Evolutionary conservation across 2,329 filamentous ascomycete species (phyloP).

Genomic region (Phaeosphaeriaceae sp.): DNA sequence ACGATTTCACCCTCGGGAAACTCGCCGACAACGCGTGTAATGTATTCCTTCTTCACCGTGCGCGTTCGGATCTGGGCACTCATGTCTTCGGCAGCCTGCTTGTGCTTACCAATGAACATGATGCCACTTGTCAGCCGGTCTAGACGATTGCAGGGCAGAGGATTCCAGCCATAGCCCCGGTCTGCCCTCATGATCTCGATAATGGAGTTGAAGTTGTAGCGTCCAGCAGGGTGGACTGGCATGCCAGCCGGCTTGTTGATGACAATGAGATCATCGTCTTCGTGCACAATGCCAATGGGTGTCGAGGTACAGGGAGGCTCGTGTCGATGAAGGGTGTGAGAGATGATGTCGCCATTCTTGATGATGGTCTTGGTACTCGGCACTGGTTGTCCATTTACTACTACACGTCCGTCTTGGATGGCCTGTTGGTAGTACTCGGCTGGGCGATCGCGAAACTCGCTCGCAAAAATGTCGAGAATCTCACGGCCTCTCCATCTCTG

Average conservation of each 20-base stretch:
- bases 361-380: slow-evolving; percentile 71
- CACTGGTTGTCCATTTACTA: slow-evolving; percentile 76
- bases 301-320: slow-evolving; percentile 89
- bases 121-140: slow-evolving; percentile 93
- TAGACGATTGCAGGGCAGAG: slow-evolving; percentile 85
- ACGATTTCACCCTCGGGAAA: slow-evolving; percentile 92
- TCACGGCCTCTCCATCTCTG: slow-evolving; percentile 85
- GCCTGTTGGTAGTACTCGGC: slow-evolving; percentile 82
- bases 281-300: slow-evolving; percentile 82
- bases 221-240: slow-evolving; percentile 91
- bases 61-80: slow-evolving; percentile 77
- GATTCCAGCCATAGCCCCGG: slow-evolving; percentile 63
- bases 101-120: slow-evolving; percentile 95
- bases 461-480: slow-evolving; percentile 85
- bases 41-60: slow-evolving; percentile 92
- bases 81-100: slow-evolving; percentile 78
- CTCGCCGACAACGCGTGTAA: slow-evolving; percentile 86
- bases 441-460: slow-evolving; percentile 89
- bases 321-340: slow-evolving; percentile 92
- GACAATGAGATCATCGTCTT: slow-evolving; percentile 91
- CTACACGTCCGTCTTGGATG: slow-evolving; percentile 79
- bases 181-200: slow-evolving; percentile 91
- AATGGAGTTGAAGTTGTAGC: slow-evolving; percentile 95
- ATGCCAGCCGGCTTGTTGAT: slow-evolving; percentile 97
- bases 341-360: slow-evolving; percentile 88